These are phyloP conservation scores for Exserohilum turcica DNA, from an alignment of 2,329 filamentous ascomycete genomes.

Conservation along the genomic window DNA sequence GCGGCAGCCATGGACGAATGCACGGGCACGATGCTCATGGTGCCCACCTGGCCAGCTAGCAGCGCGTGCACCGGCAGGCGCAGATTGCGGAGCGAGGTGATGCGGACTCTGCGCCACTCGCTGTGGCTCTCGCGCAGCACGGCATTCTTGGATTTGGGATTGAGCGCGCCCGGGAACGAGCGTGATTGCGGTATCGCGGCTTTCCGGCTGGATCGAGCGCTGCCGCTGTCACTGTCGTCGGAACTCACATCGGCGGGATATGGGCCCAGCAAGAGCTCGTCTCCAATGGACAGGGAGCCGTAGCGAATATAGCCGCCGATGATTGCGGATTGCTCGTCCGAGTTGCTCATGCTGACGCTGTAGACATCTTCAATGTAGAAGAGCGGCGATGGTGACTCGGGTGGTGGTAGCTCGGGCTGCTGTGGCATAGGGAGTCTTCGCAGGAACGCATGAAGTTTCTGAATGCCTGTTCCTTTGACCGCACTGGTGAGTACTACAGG, in stretches of 20 bases:
- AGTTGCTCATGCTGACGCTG: slow-evolving; percentile 57
- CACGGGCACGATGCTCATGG: slow-evolving; percentile 71
- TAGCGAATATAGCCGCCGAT: slow-evolving; percentile 84
- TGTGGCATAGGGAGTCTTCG: slow-evolving; percentile 71
- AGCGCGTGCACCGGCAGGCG: slow-evolving; percentile 80
- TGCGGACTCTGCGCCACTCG: slow-evolving; percentile 77
- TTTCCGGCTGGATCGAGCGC: slow-evolving; percentile 27
- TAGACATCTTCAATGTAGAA: slow-evolving; percentile 95
- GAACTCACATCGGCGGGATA: slow-evolving; percentile 50
- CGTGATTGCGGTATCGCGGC: slow-evolving; percentile 49
- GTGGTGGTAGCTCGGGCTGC: slow-evolving; percentile 44
- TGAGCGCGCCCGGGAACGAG: slow-evolving; percentile 55
- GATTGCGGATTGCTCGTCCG: slow-evolving; percentile 56
- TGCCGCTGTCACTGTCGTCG: slow-evolving; percentile 48
- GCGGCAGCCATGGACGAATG: slow-evolving; percentile 34
- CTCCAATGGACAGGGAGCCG: slow-evolving; percentile 76
- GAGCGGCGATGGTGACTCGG: slow-evolving; percentile 59
- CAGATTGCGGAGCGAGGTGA: slow-evolving; percentile 87
- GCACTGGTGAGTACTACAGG: slow-evolving; percentile 89
- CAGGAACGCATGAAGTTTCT: slow-evolving; percentile 79
- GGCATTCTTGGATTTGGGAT: slow-evolving; percentile 25
- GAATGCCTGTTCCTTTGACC: slow-evolving; percentile 81
- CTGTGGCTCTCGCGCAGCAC: slow-evolving; percentile 24
- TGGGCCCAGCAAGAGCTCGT: slow-evolving; percentile 78
- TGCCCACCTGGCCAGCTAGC: slow-evolving; percentile 83